Percentiles rank a stretch among this genome's conserved stretches.
phyloP scores from a whole-genome alignment of 2,329 filamentous ascomycete species.

The Chaetomiaceae sp. region DNA sequence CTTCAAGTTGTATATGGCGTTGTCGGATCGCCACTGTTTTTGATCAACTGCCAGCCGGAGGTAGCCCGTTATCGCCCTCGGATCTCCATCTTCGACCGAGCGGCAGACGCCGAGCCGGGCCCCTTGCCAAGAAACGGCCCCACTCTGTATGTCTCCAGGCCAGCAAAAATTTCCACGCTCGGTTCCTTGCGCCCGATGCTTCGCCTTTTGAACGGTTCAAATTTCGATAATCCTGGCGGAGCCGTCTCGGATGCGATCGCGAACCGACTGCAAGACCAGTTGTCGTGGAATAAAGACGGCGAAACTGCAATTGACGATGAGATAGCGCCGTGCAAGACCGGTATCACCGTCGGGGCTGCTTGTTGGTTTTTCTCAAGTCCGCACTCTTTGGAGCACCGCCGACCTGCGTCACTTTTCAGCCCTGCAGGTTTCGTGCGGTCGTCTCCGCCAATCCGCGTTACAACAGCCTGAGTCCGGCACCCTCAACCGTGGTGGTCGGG shows the following conservation, averaged over 20 bases:
- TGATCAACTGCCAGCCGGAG: no score
- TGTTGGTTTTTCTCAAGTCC: not conserved
- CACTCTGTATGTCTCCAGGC: slow-evolving; percentile 26
- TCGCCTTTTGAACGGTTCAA: not conserved
- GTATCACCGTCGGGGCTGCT: not conserved
- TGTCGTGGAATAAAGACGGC: not conserved
- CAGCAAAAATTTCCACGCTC: slow-evolving; percentile 26
- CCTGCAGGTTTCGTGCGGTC: slow-evolving; percentile 6
- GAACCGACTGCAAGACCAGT: slow-evolving; percentile 1
- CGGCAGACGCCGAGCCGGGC: slow-evolving; percentile 19
- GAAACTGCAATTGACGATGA: not conserved
- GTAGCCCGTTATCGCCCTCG: slow-evolving; percentile 27
- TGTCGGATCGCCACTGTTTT: no score
- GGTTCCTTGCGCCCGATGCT: slow-evolving; percentile 18
- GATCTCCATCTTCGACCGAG: slow-evolving; percentile 28
- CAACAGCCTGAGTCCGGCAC: no score
- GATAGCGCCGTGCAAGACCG: not conserved
- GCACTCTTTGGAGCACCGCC: not conserved
- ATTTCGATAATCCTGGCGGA: not conserved
- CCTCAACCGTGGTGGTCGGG: no score
- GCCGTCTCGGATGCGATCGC: slow-evolving; percentile 7
- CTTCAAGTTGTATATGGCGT: no score
- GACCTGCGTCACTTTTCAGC: slow-evolving; percentile 12
- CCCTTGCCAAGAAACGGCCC: slow-evolving; percentile 20
- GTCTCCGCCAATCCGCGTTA: not conserved